Base-by-base conservation (phyloP, 2,329 filamentous ascomycete species). In the Malbranchea zuffiana region DNA sequence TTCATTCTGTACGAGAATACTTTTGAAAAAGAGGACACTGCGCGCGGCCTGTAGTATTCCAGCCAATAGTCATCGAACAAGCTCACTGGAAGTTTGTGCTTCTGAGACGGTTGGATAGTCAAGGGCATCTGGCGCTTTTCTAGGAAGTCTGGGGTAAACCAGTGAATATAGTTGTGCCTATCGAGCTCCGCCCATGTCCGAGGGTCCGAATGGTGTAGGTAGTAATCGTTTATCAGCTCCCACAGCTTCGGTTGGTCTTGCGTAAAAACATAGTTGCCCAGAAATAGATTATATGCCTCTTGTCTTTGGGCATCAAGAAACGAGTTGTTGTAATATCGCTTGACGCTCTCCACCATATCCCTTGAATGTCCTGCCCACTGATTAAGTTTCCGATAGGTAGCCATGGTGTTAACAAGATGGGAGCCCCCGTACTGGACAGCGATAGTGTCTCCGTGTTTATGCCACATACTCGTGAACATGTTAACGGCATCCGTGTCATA, bases 281-380 rank as follows among this genome's bases (percentile, higher is more conserved):
- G 71, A 53, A 98, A 98, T 6, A 98, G 68, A 49, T 98, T 98
- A 60, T 96, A 96, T 1, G 90, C 90, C 60, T 98, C 90, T 60
- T 98, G 90, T 20, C 90, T 78, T 55, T 98, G 90, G n/a, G 82
- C 87, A 57, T 98, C 90, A 6, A 98, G 72, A 56, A 98, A 98
- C 0, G 88, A 93, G 54, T 98, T 98, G 63, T 96, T 94, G 60
- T 98, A 98, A 59, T 96, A 98, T 18, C 90, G 76, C 59, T 96
- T 98, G 67, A 98, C 95, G 57, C 85, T 94, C 62, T 98, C 90
- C 15, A 98, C 87, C 88, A 98, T 96, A 58, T 98, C 90, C 47
- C 90, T 75, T 2, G 88, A 95, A 57, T 94, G 86, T 50, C 85
- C 94, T 16, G 86, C 93, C 90, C 90, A 98, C 57, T 96, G 88